These are phyloP conservation scores for Pontederia crassipes DNA, from an alignment of 176 grass and related monocot species.

Conservation along the genomic window DNA sequence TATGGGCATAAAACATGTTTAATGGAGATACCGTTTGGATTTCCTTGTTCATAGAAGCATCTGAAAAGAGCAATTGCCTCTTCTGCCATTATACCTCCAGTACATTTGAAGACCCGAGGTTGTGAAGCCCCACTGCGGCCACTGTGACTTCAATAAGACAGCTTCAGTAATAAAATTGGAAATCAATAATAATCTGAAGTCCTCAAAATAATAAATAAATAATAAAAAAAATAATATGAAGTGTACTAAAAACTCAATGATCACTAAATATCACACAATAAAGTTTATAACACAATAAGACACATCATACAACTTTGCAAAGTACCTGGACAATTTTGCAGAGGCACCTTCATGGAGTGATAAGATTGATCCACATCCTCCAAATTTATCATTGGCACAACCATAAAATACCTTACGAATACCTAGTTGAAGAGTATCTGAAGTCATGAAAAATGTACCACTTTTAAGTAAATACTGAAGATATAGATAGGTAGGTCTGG, in stretches of 20 bases:
- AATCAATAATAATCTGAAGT: neutral
- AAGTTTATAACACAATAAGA: neutral
- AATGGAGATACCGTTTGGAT: constrained; percentile 53
- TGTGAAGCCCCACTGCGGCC: constrained; percentile 17
- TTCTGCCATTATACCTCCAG: constrained; percentile 62
- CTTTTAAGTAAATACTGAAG: constrained; percentile 1
- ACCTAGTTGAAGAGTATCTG: constrained; percentile 38
- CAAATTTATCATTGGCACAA: constrained; percentile 86
- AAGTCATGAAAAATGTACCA: constrained; percentile 8
- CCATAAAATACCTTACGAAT: constrained; percentile 75
- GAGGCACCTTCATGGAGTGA: constrained; percentile 44
- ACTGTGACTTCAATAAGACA: neutral
- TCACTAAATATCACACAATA: neutral
- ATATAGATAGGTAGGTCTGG: constrained; percentile 3
- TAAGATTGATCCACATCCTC: constrained; percentile 89
- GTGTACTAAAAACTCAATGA: neutral
- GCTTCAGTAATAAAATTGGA: neutral
- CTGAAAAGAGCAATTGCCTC: constrained; percentile 69
- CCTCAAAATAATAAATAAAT: too few species aligned
- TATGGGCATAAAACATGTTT: constrained; percentile 6
- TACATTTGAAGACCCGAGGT: constrained; percentile 72
- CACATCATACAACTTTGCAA: neutral
- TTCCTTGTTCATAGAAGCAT: constrained; percentile 91
- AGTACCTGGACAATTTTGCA: constrained; percentile 39
- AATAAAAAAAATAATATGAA: too few species aligned